Base-by-base conservation (phyloP, 371 early-diverging fungal genomes). In the Chytridium lagenaria region DNA sequence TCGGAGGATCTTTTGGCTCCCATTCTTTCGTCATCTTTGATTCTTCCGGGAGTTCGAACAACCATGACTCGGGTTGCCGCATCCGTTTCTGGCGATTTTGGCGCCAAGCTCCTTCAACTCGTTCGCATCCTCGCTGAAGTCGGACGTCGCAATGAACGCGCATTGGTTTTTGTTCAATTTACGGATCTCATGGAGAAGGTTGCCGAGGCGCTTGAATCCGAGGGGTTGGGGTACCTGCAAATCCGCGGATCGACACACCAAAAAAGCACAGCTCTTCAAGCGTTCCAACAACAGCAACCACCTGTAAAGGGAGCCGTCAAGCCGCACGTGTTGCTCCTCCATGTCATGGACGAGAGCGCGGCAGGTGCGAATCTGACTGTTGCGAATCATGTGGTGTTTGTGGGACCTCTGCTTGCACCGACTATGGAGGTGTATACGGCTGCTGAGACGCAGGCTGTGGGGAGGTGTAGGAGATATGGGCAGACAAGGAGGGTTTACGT, bases 341-440 rank as follows among this genome's bases (percentile, higher is more conserved):
- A 75, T 51, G 78, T 76, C 19, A 73, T 65, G 55, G 73, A 76
- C 61, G 82, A 82, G 51, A 70, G 72, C 44, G 82, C 82, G 12
- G 72, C 75, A 30, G 82, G 82, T 5, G 82, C 82, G 55, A 82
- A 82, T 67, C 71, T 82, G 55, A 79, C 79, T 0, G 63, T 72
- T 36, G 82, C 82, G 34, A 82, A 82, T 67, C 77, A 82, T 65
- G 77, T 76, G 19, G 59, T 82, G 59, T 82, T 82, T 74, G 31
- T 82, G 55, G 64, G 68, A 23, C 82, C 82, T 26, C 57, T 82
- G 50, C 65, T 74, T 39, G 63, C 75, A 22, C 64, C 40, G 3
- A 70, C 76, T 36, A 69, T 75, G 37, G 75, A 79, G 59, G 69
- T 49, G 51, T 77, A 68, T 67, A 69, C 70, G 33, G 77, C 82